A percentile compares a stretch with the other conserved stretches of the same genome.
phyloP scores from a whole-genome alignment of 2,329 filamentous ascomycete species.

The Dactylellina drechsleri region DNA sequence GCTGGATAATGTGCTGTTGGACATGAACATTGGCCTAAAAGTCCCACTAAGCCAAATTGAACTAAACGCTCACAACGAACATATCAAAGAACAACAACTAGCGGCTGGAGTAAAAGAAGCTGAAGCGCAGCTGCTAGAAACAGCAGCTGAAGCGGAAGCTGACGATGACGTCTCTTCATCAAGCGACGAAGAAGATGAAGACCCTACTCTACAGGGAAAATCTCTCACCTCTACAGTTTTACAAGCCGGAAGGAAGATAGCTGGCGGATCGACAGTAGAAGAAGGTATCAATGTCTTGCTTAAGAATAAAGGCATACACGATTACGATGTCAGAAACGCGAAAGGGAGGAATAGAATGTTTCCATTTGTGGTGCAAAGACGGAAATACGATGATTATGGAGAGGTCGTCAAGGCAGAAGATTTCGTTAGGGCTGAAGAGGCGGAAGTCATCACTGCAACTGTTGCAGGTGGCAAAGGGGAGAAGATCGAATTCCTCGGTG shows the following conservation, averaged over 20 bases:
- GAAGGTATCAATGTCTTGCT: conserved; percentile 92
- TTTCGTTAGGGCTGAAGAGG: conserved; percentile 90
- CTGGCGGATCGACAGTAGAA: conserved; percentile 68
- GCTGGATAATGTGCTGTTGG: conserved; percentile 68
- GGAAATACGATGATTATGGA: conserved; percentile 88
- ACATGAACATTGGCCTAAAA: conserved; percentile 71
- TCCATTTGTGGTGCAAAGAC: conserved; percentile 81
- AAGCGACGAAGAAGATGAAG: conserved; percentile 77
- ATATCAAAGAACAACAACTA: conserved; percentile 86
- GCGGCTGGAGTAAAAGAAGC: conserved; percentile 77
- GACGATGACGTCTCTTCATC: conserved; percentile 82
- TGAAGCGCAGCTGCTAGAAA: conserved; percentile 65
- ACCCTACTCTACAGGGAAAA: conserved; percentile 89
- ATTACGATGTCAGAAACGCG: conserved; percentile 90
- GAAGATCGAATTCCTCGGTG: conserved; percentile 61
- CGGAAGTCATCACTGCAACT: conserved; percentile 74
- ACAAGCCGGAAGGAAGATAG: conserved; percentile 66
- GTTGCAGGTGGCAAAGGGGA: conserved; percentile 51
- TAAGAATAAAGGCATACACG: conserved; percentile 87
- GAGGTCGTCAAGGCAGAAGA: conserved; percentile 94
- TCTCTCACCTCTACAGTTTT: conserved; percentile 83
- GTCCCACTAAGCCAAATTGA: conserved; percentile 79
- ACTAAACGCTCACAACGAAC: conserved; percentile 85
- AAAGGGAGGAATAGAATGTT: conserved; percentile 93
- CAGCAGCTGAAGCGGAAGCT: conserved; percentile 76